Conservation (phyloP, 352 stramenopile genomes). For the Phytopythium chamaehyphon region DNA sequence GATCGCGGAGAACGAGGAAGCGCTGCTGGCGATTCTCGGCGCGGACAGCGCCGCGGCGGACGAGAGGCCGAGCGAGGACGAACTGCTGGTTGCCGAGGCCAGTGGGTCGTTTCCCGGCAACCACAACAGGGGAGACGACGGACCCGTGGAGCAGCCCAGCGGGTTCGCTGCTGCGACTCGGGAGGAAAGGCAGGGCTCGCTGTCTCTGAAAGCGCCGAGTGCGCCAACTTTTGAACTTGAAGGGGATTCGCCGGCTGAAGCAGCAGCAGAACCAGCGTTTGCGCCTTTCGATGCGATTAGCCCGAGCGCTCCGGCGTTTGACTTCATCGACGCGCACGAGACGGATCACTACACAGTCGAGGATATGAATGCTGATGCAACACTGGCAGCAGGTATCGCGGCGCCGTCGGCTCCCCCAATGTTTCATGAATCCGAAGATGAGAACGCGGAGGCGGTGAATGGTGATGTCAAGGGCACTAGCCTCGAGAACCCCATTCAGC, state of each 20-base stretch:
- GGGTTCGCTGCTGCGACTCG: not conserved
- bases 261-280: no score
- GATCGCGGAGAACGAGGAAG: constrained; percentile 57
- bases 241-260: not conserved
- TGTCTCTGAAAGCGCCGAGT: not conserved
- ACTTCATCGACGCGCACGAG: not conserved
- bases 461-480: not conserved
- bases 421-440: constrained; percentile 1
- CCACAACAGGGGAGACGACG: constrained; percentile 5
- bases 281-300: not conserved
- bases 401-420: not conserved
- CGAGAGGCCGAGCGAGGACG: constrained; percentile 2
- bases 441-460: not conserved
- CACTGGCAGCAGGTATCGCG: not conserved
- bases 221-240: constrained; percentile 4
- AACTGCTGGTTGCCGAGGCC: constrained; percentile 19
- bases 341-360: not conserved
- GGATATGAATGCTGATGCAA: no score
- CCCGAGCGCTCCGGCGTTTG: constrained; percentile 2
- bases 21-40: constrained; percentile 43
- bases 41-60: constrained; percentile 1
- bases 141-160: not conserved
- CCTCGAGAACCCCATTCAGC: not conserved
- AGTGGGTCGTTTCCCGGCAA: constrained; percentile 16
- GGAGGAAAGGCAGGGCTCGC: no score